phyloP scores from a whole-genome alignment of 1,284 basidiomycete species.

The Volvariella surrecta region DNA sequence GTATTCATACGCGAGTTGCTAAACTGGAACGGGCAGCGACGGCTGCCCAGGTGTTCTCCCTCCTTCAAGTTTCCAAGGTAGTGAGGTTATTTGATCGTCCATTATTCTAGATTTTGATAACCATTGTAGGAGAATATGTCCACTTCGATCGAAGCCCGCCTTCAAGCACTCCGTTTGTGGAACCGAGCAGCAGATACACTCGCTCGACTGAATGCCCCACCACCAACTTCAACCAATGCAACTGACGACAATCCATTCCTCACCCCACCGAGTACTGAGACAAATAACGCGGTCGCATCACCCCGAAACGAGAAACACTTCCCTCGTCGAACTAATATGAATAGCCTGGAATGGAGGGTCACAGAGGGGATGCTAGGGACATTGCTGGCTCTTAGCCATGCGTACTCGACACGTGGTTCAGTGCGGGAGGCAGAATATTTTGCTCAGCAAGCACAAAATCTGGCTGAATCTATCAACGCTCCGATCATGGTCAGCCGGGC shows the following conservation, averaged over 20 bases:
- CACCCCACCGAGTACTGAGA: conserved; percentile 12
- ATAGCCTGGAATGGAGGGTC: conserved; percentile 68
- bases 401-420: conserved; percentile 67
- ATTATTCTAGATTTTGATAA: no score
- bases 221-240: conserved; percentile 16
- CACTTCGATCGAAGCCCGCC: conserved; percentile 48
- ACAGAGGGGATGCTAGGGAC: conserved; percentile 61
- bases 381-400: conserved; percentile 52
- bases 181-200: conserved; percentile 71
- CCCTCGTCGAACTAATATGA: conserved; percentile 28
- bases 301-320: conserved; percentile 18
- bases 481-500: conserved; percentile 59
- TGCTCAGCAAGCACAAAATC: conserved; percentile 58
- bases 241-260: conserved; percentile 55
- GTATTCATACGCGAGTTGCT: conserved; percentile 48
- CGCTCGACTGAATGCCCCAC: conserved; percentile 45
- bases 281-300: conserved; percentile 11
- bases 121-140: conserved; percentile 56
- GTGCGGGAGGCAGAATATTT: conserved; percentile 80
- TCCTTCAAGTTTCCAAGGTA: conserved; percentile 64
- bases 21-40: conserved; percentile 62
- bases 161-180: conserved; percentile 73
- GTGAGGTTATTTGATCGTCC: background rate
- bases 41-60: conserved; percentile 59
- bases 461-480: conserved; percentile 61